A percentile compares a stretch with the other conserved stretches of the same genome.
Conservation (phyloP, 805 yeast genomes). For the Barnettozyma californica region DNA sequence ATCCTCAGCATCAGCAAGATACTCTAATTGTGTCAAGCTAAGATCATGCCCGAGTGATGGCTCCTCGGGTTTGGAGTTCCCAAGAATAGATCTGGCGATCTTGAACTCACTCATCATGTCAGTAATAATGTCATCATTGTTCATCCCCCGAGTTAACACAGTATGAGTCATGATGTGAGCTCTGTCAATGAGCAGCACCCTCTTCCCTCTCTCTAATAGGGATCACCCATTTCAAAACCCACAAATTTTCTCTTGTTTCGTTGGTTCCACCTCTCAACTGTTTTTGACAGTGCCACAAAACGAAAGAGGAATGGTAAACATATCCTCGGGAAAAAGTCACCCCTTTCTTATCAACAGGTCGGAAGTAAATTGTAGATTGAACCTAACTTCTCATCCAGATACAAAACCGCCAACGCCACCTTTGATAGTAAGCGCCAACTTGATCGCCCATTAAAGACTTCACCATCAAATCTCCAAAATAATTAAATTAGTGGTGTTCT, state of each 20-base stretch:
- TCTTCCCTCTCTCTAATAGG: not conserved
- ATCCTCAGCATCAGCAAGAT: conserved; percentile 2
- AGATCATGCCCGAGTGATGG: not conserved
- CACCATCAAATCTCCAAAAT: not conserved
- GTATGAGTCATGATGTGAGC: not conserved
- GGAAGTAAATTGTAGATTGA: not conserved
- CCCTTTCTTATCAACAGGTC: not conserved
- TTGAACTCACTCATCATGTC: conserved; percentile 7
- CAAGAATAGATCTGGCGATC: conserved; percentile 1
- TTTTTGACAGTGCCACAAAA: not conserved
- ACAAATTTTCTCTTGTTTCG: not conserved
- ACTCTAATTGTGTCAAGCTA: not conserved
- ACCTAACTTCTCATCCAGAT: not conserved
- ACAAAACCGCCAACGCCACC: not conserved
- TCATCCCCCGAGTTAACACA: not conserved
- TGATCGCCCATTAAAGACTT: too few species aligned
- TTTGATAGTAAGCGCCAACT: too few species aligned
- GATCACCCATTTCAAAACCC: not conserved
- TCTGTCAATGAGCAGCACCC: not conserved
- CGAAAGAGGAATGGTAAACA: not conserved
- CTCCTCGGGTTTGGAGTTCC: not conserved
- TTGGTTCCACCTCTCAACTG: too few species aligned
- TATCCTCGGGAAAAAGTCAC: not conserved
- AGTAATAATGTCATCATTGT: conserved; percentile 8
- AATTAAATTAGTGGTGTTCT: not conserved